Evolutionary conservation across 768 basidiomycete genomes (phyloP).

Genomic region (Suillus bovinus): DNA sequence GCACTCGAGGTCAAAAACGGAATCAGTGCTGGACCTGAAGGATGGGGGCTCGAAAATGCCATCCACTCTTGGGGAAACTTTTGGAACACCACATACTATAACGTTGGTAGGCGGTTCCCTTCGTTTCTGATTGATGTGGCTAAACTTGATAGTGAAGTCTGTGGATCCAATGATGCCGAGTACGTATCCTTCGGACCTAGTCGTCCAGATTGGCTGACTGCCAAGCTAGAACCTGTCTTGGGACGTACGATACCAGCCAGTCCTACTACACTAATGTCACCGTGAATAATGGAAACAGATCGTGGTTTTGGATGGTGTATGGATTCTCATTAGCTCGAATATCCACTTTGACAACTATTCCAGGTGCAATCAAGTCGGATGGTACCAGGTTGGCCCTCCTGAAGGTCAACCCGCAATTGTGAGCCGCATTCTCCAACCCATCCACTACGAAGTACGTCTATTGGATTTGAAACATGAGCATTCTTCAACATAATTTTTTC

Average conservation of each 20-base stretch:
- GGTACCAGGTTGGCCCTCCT: conserved; percentile 40
- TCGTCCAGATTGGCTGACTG: conserved; percentile 24
- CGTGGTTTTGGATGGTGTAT: conserved; percentile 75
- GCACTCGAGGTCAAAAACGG: too few species aligned
- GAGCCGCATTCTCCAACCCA: conserved; percentile 34
- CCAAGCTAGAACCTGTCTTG: conserved; percentile 43
- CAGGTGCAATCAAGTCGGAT: too few species aligned
- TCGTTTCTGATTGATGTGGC: not conserved
- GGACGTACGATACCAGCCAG: conserved; percentile 39
- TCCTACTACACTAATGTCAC: conserved; percentile 53
- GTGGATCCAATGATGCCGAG: conserved; percentile 39
- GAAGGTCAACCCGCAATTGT: conserved; percentile 33
- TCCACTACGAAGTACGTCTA: conserved; percentile 26
- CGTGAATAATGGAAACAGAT: conserved; percentile 55
- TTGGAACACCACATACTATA: conserved; percentile 52
- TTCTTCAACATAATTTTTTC: not conserved
- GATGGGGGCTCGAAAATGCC: conserved; percentile 66
- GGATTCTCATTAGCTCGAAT: conserved; percentile 14
- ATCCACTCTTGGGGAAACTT: conserved; percentile 60
- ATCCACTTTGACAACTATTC: conserved; percentile 3
- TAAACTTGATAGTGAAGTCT: conserved; percentile 42
- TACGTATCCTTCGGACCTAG: not conserved
- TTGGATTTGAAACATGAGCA: not conserved
- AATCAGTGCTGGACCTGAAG: conserved; percentile 44
- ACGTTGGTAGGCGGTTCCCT: conserved; percentile 38